Conservation (phyloP, 352 stramenopile genomes). For the Aphanomyces invadans region DNA sequence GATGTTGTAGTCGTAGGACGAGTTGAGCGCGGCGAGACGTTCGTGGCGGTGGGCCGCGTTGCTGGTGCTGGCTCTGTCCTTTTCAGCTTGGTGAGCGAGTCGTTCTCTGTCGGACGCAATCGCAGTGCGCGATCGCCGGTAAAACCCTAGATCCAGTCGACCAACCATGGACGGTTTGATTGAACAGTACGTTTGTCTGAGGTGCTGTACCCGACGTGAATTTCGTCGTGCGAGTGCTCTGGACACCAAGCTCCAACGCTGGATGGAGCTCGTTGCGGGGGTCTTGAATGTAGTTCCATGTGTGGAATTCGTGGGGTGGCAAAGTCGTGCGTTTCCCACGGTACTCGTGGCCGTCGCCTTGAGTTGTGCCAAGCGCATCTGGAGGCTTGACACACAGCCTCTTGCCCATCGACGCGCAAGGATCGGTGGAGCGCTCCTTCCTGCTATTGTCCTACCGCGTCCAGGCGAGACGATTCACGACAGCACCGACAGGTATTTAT, state of each 20-base stretch:
- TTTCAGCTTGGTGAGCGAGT: conserved; percentile 14
- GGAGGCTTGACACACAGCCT: conserved; percentile 16
- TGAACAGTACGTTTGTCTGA: not conserved
- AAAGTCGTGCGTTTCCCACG: conserved; percentile 13
- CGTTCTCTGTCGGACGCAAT: conserved; percentile 22
- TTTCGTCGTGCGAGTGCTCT: conserved; percentile 21
- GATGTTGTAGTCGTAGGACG: conserved; percentile 25
- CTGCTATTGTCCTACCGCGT: not conserved
- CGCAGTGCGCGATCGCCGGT: conserved; percentile 15
- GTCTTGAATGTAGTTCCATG: conserved; percentile 22
- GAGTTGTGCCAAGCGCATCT: conserved; percentile 13
- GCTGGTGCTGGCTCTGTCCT: conserved; percentile 10
- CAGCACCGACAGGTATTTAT: no score
- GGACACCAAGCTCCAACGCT: conserved; percentile 5
- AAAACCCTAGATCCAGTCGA: not conserved
- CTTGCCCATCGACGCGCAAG: conserved; percentile 15
- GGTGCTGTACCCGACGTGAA: conserved; percentile 8
- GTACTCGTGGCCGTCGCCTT: conserved; percentile 21
- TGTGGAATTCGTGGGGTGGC: conserved; percentile 20
- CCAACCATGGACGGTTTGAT: not conserved
- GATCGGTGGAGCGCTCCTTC: not conserved
- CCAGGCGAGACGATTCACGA: not conserved
- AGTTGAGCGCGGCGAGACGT: conserved; percentile 9
- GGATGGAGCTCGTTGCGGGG: conserved; percentile 7
- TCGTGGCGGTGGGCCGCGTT: conserved; percentile 11